Percentiles rank a stretch among this genome's conserved stretches.
These are phyloP conservation scores for Nakazawaea ambrosiae DNA, from an alignment of 805 yeast genomes.

Conservation along the genomic window DNA sequence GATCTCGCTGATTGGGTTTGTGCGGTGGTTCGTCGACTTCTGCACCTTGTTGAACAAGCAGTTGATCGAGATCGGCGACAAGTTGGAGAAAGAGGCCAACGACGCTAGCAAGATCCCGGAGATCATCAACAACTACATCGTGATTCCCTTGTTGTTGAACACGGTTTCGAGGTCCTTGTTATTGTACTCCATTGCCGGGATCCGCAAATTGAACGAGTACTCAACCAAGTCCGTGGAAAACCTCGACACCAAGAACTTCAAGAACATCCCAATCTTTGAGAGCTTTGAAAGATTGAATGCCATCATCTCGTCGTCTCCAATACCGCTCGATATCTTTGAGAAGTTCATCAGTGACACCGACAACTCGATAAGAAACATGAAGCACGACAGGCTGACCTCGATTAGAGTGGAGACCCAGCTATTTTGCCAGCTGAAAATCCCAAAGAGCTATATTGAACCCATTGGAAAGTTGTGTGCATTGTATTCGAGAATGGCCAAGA, in stretches of 20 bases:
- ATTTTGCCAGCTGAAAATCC: slow-evolving; percentile 54
- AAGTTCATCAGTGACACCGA: slow-evolving; percentile 12
- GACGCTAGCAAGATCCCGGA: neutral
- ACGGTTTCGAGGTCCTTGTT: slow-evolving; percentile 66
- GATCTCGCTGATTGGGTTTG: slow-evolving; percentile 63
- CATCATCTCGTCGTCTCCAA: slow-evolving; percentile 43
- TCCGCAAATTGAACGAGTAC: slow-evolving; percentile 54
- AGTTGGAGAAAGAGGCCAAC: neutral
- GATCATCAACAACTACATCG: slow-evolving; percentile 27
- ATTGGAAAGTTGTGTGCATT: slow-evolving; percentile 38
- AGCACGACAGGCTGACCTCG: slow-evolving; percentile 31
- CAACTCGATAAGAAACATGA: slow-evolving; percentile 26
- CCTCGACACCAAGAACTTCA: slow-evolving; percentile 25
- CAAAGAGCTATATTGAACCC: slow-evolving; percentile 29
- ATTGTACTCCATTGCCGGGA: slow-evolving; percentile 58
- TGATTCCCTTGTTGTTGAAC: slow-evolving; percentile 52
- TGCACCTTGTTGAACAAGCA: slow-evolving; percentile 71
- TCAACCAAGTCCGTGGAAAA: slow-evolving; percentile 51
- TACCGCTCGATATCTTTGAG: slow-evolving; percentile 31
- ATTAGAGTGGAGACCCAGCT: slow-evolving; percentile 53
- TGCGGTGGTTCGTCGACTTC: slow-evolving; percentile 82
- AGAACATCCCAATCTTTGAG: slow-evolving; percentile 40
- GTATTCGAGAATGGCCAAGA: slow-evolving; percentile 34
- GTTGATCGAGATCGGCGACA: slow-evolving; percentile 19
- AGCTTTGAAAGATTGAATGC: slow-evolving; percentile 44